Percentiles rank a stretch among this genome's conserved stretches.
Evolutionary conservation across 1,284 basidiomycete genomes (phyloP).

Genomic region (Ganoderma meredithae): DNA sequence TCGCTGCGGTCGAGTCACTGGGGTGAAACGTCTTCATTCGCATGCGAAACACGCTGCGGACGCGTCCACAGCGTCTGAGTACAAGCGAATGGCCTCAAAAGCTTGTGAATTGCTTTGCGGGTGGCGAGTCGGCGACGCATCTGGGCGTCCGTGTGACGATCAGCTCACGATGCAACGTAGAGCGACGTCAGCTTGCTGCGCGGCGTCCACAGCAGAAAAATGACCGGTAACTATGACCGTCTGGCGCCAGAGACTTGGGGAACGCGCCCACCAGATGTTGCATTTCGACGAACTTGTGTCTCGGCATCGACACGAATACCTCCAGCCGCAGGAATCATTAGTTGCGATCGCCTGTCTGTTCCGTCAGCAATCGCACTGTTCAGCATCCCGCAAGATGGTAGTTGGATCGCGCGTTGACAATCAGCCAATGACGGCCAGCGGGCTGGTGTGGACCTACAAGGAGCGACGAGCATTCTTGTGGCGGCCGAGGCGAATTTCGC

Average conservation of each 20-base stretch:
- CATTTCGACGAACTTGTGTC: not conserved
- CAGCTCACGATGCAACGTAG: slow-evolving; percentile 4
- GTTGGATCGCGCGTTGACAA: slow-evolving; percentile 1
- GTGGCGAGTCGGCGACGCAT: not conserved
- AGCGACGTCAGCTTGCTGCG: not conserved
- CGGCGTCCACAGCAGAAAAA: not conserved
- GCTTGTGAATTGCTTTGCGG: not conserved
- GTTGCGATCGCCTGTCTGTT: not conserved
- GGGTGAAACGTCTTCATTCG: not conserved
- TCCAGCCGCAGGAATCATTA: not conserved
- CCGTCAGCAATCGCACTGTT: slow-evolving; percentile 3
- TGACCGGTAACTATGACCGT: not conserved
- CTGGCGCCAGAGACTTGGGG: not conserved
- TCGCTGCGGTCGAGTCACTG: not conserved
- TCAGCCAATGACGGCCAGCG: not conserved
- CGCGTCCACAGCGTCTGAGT: not conserved
- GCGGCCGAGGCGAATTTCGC: not conserved
- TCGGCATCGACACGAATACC: slow-evolving; percentile 2
- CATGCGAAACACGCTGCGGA: slow-evolving; percentile 1
- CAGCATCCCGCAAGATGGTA: not conserved
- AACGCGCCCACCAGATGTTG: not conserved
- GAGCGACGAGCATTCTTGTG: slow-evolving; percentile 5
- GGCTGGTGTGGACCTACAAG: not conserved
- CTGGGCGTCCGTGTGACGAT: not conserved
- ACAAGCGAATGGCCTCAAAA: not conserved